These are phyloP conservation scores for Epithemia pelagica DNA, from an alignment of 108 stramenopile species.

Conservation along the genomic window DNA sequence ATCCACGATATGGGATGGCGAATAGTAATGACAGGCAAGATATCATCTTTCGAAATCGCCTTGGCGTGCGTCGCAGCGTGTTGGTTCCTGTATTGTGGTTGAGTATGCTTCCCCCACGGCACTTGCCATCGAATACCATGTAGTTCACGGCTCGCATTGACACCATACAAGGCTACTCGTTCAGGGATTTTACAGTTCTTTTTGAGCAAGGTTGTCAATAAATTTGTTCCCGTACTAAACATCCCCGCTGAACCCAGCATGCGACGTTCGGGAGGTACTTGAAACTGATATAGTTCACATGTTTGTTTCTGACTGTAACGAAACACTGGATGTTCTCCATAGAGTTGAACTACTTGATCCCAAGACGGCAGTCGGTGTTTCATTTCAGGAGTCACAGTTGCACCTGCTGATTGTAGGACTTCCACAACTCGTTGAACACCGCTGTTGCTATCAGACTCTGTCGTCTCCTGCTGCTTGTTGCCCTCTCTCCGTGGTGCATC, in stretches of 20 bases:
- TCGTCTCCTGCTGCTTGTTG: too few relatives aligned
- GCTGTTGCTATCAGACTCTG: too few relatives aligned
- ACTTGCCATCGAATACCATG: constrained; percentile 75
- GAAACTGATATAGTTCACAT: constrained; percentile 47
- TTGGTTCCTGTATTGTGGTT: constrained; percentile 37
- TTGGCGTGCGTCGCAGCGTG: constrained; percentile 38
- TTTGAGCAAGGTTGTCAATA: constrained; percentile 60
- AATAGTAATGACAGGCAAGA: constrained; percentile 63
- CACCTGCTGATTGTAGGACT: constrained; percentile 40
- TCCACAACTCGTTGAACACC: constrained; percentile 15
- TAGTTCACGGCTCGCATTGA: constrained; percentile 43
- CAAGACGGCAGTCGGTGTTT: constrained; percentile 47
- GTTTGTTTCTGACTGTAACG: constrained; percentile 1
- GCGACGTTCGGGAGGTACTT: constrained; percentile 35
- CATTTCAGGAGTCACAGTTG: constrained; percentile 40
- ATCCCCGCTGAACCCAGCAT: constrained; percentile 68
- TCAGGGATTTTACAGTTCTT: constrained; percentile 75
- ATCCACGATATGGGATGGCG: constrained; percentile 75
- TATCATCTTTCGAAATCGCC: constrained; percentile 43
- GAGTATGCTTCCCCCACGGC: constrained; percentile 80
- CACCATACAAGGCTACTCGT: constrained; percentile 38
- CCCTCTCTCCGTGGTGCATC: too few relatives aligned
- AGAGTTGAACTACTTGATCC: constrained; percentile 38
- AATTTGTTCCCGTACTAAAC: constrained; percentile 81
- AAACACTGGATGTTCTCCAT: constrained; percentile 50